phyloP scores from a whole-genome alignment of 352 stramenopile species.

The Globisporangium canariense region DNA sequence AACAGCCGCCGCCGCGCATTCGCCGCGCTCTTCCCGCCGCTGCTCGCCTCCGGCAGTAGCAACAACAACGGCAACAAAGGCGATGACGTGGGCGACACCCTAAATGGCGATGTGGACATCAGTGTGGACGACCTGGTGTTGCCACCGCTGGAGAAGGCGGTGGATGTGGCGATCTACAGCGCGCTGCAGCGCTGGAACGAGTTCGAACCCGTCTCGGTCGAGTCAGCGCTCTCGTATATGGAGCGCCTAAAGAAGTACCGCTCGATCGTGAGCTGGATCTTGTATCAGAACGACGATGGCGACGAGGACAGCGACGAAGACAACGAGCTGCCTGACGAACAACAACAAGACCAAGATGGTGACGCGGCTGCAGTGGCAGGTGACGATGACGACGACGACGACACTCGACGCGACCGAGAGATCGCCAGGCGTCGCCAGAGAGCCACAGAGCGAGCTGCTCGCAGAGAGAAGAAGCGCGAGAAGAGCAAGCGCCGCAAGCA shows the following conservation, averaged over 20 bases:
- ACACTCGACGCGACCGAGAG: slow-evolving; percentile 11
- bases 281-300: slow-evolving; percentile 37
- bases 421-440: slow-evolving; percentile 21
- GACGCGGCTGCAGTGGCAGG: slow-evolving; percentile 1
- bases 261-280: slow-evolving; percentile 39
- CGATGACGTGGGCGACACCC: slow-evolving; percentile 7
- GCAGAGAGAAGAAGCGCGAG: slow-evolving; percentile 24
- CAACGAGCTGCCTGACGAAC: slow-evolving; percentile 14
- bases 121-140: slow-evolving; percentile 45
- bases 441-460: slow-evolving; percentile 18
- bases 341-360: neutral
- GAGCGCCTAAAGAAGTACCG: slow-evolving; percentile 63
- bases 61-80: slow-evolving; percentile 16
- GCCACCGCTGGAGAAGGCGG: slow-evolving; percentile 46
- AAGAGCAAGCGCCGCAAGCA: slow-evolving; percentile 23
- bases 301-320: slow-evolving; percentile 21
- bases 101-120: slow-evolving; percentile 42
- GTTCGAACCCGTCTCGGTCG: slow-evolving; percentile 37
- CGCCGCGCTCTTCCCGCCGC: slow-evolving; percentile 51
- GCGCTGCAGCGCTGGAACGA: slow-evolving; percentile 65
- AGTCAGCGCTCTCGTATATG: slow-evolving; percentile 49
- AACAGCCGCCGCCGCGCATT: slow-evolving; percentile 3
- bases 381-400: neutral
- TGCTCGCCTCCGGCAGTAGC: slow-evolving; percentile 14
- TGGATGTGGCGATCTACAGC: slow-evolving; percentile 52